Conservation (phyloP, 225 moss, liverwort and hornwort genomes). For the Climacium dendroides region DNA sequence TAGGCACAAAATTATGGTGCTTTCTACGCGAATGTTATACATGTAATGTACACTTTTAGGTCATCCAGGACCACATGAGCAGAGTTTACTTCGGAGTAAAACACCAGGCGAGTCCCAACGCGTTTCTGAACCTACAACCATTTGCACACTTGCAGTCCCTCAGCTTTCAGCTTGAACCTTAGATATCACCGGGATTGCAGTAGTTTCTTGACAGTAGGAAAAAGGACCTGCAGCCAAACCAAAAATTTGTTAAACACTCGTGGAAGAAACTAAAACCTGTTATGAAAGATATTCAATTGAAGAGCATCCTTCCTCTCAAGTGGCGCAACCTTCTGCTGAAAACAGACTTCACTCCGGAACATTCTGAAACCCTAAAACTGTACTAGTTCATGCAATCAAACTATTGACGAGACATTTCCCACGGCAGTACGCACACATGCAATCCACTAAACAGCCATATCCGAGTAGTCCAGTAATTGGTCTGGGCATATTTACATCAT, state of each 20-base stretch:
- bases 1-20: not conserved
- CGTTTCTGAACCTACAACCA: not conserved
- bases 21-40: not conserved
- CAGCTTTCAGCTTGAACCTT: not conserved
- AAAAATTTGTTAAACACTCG: not conserved
- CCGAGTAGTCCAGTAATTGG: not conserved
- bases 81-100: not conserved
- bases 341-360: not conserved
- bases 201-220: not conserved
- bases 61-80: slow-evolving; percentile 4
- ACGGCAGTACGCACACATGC: not conserved
- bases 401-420: not conserved
- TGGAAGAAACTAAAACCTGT: not conserved
- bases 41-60: not conserved
- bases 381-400: not conserved
- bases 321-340: not conserved
- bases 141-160: not conserved
- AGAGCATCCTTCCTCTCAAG: not conserved
- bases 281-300: not conserved
- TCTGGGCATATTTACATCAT: not conserved
- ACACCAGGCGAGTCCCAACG: not conserved
- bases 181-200: not conserved
- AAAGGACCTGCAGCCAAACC: not conserved
- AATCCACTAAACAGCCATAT: not conserved
- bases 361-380: slow-evolving; percentile 1